Evolutionary conservation across 2,329 filamentous ascomycete species (phyloP).

Genomic region (Fusarium scirpi): DNA sequence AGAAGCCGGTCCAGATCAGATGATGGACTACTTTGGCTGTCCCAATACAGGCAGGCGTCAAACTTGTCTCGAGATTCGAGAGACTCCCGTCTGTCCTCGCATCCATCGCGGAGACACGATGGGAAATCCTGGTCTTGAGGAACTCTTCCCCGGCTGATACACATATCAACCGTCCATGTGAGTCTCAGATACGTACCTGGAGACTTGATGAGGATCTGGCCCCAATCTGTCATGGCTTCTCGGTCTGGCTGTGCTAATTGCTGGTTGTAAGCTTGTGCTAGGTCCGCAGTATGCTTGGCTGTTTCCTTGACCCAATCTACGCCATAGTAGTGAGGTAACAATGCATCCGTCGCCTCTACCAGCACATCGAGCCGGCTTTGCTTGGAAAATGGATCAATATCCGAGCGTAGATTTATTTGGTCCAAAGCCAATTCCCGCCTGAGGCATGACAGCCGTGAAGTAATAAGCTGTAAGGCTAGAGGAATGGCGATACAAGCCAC

Average conservation of each 20-base stretch:
- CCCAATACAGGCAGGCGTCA: neutral
- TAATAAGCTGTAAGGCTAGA: neutral
- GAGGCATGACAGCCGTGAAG: neutral
- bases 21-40: neutral
- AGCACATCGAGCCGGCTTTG: neutral
- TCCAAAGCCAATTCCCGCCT: neutral
- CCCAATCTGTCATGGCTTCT: neutral
- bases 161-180: neutral
- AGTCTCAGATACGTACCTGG: neutral
- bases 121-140: neutral
- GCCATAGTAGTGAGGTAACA: neutral
- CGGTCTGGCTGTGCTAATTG: neutral
- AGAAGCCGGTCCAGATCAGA: conserved; percentile 2
- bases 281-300: neutral
- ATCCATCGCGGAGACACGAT: neutral
- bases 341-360: neutral
- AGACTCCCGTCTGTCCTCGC: neutral
- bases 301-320: neutral
- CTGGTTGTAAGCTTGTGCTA: neutral
- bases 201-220: neutral
- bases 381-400: neutral
- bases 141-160: neutral
- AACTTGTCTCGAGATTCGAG: neutral
- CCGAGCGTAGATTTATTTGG: neutral
- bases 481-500: neutral